A percentile compares a stretch with the other conserved stretches of the same genome.
Conservation (phyloP, 345 rosid species). For the Moringa oleifera region DNA sequence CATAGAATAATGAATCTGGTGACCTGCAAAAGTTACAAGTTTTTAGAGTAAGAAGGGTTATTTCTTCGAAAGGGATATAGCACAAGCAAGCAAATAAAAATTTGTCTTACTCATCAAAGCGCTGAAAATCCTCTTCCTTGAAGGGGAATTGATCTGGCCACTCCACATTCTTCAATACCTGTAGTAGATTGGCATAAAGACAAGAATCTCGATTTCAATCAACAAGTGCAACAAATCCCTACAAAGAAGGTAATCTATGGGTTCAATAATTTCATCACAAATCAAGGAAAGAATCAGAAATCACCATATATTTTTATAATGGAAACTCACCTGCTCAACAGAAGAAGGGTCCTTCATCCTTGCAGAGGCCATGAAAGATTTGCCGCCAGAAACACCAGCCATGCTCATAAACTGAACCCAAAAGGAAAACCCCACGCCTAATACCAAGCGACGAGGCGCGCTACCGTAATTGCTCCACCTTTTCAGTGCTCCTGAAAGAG, state of each 20-base stretch:
- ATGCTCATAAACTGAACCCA: conserved; percentile 49
- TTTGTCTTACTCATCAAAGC: conserved; percentile 66
- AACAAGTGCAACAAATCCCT: not conserved
- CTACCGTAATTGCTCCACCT: conserved; percentile 19
- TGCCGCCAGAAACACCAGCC: conserved; percentile 36
- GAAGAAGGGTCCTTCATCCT: conserved; percentile 49
- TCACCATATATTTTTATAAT: not conserved
- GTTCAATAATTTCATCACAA: not conserved
- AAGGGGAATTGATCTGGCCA: conserved; percentile 91
- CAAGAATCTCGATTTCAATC: not conserved
- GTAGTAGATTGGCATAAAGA: not conserved
- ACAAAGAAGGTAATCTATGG: not conserved
- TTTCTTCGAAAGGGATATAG: no score
- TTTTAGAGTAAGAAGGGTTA: no score
- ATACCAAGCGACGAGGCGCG: conserved; percentile 46
- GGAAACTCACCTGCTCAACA: conserved; percentile 58
- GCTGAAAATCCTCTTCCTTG: conserved; percentile 85
- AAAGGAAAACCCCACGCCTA: conserved; percentile 58
- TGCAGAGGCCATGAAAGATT: conserved; percentile 66
- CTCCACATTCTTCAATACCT: conserved; percentile 70
- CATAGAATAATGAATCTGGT: conserved; percentile 69
- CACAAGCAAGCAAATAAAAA: not conserved
- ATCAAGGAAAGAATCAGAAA: conserved; percentile 5
- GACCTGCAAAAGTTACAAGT: conserved; percentile 37
- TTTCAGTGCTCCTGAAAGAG: conserved; percentile 15